Evolutionary conservation across 1,284 basidiomycete genomes (phyloP), one percentile per base, ranked within the genome.

Genomic region (Ustilago nuda): DNA sequence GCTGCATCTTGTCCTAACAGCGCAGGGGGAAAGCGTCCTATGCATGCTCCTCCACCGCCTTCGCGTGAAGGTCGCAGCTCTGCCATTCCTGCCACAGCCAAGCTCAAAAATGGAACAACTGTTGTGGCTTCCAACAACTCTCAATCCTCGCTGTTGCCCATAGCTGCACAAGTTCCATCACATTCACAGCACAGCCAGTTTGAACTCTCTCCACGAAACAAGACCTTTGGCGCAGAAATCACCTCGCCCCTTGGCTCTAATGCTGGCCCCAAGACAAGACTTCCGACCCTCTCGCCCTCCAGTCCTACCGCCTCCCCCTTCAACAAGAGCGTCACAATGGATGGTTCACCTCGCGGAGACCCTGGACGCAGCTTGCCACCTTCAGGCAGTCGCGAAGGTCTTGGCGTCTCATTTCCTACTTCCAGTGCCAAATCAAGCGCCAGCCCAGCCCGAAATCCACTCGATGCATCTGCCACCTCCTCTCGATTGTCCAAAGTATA

Each of bases 401-500:
- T 68, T 30, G 65, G 66, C 37, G 65, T 73, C 51, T 58, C 43
- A n/a, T 58, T 67, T 3, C 60, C 61, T 23, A 41, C 57, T 15
- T 65, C 58, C 19, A 61, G 58, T 41, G 59, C 43, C 45, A 68
- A 64, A 13, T 19, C 52, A n/a, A 43, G 51, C 23, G 9, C 61
- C 1, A 45, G 53, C 19, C 15, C 52, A 9, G 51, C 33, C 1
- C 61, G 15, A 37, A 67, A 72, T 37, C 70, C 70, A 8, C 61
- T 72, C 35, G 48, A 33, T 12, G 74, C 74, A 3, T 69, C 74
- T 0, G 63, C 61, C 11, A 63, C 72, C 27, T 75, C 68, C 1
- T 69, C 68, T 5, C 64, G 76, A 7, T 54, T 72, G 6, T 74
- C 76, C 36, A 75, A 76, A 50, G 90, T 92, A 30, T 92, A 93